Base-by-base conservation (phyloP, 202 grass and related monocot species). In the Cymbopogon flexuosus region DNA sequence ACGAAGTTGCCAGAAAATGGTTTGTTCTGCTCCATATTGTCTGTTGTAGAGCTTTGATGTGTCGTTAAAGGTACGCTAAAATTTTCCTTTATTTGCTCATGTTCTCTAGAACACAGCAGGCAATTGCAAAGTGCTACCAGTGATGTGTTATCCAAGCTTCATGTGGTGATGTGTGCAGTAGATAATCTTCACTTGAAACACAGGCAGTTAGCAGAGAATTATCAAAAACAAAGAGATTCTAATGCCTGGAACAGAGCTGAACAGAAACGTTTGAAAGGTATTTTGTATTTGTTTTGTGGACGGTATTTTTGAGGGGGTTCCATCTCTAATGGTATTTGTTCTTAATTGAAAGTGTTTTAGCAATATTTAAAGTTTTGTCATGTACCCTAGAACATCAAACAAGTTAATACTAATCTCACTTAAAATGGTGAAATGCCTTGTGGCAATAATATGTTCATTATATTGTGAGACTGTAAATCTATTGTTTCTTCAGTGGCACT, bases 161-260 rank as follows among this genome's bases (percentile, higher is more conserved):
- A 84, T 70, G 88, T 80, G 13, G 69, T 85, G 65, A 70, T 97
- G 34, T 39, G 65, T 14, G 51, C 51, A 41, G 52, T 91, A 31
- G 62, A 73, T 93, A 83, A 86, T 51, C 79, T 97, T 88, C 88
- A 97, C 69, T 88, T 91, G 76, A 91, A 83, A 68, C 93, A 97
- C 82, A 88, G 66, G 65, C 78, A 82, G 72, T 54, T 97, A 61
- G 76, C 84, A 80, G 81, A 72, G 33, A 79, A 84, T 19, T 76
- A 86, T 41, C 93, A 93, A 45, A 84, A 87, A 27, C 88, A 91
- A 64, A 84, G 86, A 81, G 90, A 97, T 83, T 65, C 14, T 0
- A 86, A 42, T 79, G 64, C 78, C 42, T 85, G 43, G 72, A 91
- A 86, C 65, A 97, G 82, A 81, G 88, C 81, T 68, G 86, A 91